Percentiles rank a stretch among this genome's conserved stretches.
Evolutionary conservation across 163 green algal genomes (phyloP).

Genomic region (Coccomyxa subellipsoidea): DNA sequence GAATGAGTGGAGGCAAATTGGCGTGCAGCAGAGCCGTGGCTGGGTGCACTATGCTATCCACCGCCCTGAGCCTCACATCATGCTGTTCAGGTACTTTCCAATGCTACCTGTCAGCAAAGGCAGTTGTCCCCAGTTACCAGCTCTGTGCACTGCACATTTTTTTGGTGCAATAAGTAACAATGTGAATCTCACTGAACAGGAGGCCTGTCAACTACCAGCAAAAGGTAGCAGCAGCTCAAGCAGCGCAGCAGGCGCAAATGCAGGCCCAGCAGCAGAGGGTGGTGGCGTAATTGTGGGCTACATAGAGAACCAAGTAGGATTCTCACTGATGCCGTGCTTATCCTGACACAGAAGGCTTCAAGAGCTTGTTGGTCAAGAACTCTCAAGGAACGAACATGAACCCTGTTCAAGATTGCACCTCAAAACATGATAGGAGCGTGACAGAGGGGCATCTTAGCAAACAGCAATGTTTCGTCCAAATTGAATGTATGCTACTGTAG

Average conservation of each 20-base stretch:
- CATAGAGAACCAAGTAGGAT: too few relatives aligned
- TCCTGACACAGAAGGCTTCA: not conserved
- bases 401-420: not conserved
- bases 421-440: too few relatives aligned
- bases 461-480: not conserved
- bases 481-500: not conserved
- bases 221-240: conserved; percentile 6
- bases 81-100: conserved; percentile 64
- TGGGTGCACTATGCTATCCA: conserved; percentile 98
- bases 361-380: not conserved
- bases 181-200: not conserved
- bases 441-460: not conserved
- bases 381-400: not conserved
- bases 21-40: conserved; percentile 94
- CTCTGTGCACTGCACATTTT: not conserved
- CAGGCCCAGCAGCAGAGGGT: not conserved
- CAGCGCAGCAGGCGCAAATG: not conserved
- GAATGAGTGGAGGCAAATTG: conserved; percentile 91
- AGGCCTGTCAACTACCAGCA: conserved; percentile 32
- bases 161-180: not conserved
- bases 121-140: not conserved
- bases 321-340: too few relatives aligned
- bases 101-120: not conserved
- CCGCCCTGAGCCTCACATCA: conserved; percentile 87
- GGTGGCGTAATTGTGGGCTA: not conserved